Evolutionary conservation across 108 stramenopile species (phyloP).

Genomic region (Chaetoceros tenuissimus): DNA sequence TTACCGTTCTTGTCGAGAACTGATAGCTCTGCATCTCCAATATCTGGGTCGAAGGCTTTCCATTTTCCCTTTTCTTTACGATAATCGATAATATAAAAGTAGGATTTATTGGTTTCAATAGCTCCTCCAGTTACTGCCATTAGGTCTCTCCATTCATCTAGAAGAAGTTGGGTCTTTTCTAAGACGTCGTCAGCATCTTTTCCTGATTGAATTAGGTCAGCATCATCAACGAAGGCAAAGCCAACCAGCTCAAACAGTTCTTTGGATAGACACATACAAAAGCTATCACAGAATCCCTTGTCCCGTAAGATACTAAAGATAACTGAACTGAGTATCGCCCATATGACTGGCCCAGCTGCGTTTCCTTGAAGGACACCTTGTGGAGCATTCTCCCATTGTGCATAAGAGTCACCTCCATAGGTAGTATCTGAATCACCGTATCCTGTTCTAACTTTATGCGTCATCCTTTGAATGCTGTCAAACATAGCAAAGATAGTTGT

Average conservation of each 20-base stretch:
- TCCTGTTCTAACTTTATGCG: constrained; percentile 9
- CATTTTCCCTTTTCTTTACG: neutral
- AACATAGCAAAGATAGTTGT: neutral
- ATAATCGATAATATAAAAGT: neutral
- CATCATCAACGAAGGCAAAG: constrained; percentile 23
- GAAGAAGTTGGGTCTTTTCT: neutral
- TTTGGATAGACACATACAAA: neutral
- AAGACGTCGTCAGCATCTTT: neutral
- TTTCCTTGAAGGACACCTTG: constrained; percentile 27
- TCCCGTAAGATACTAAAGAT: constrained; percentile 7
- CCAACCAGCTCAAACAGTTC: neutral
- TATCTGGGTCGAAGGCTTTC: neutral
- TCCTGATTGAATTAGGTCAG: constrained; percentile 4
- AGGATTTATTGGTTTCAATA: neutral
- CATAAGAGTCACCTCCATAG: neutral
- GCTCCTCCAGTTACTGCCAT: neutral
- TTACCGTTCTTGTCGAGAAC: too few relatives aligned
- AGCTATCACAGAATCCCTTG: constrained; percentile 6
- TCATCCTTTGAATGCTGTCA: constrained; percentile 5
- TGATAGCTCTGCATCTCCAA: too few relatives aligned
- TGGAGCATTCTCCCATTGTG: neutral
- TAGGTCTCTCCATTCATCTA: neutral
- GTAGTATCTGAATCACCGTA: constrained; percentile 4
- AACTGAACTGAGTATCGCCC: constrained; percentile 19
- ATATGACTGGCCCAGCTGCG: constrained; percentile 22